Conservation (phyloP, 1,139 yeast species). For the Meyerozyma athensensis region DNA sequence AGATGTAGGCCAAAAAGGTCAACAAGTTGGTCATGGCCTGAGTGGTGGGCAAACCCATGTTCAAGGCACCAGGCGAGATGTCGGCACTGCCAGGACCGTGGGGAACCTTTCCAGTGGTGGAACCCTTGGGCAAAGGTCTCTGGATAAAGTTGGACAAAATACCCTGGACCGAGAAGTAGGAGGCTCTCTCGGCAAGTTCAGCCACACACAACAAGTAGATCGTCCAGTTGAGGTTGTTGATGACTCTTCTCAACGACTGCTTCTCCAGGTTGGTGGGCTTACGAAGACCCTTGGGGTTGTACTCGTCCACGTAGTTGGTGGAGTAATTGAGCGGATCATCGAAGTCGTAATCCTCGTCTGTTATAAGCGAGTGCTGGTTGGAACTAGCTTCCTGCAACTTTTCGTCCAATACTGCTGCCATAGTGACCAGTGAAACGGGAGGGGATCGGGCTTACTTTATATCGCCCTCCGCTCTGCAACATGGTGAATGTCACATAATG, state of each 20-base stretch:
- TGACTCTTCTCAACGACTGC: constrained; percentile 14
- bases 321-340: constrained; percentile 18
- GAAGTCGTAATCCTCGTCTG: constrained; percentile 2
- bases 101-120: constrained; percentile 14
- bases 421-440: background rate
- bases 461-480: background rate
- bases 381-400: background rate
- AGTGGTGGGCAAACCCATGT: constrained; percentile 16
- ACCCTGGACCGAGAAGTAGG: constrained; percentile 17
- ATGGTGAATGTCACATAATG: too few species aligned
- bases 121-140: constrained; percentile 16
- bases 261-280: constrained; percentile 16
- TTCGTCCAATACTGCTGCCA: background rate
- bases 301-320: constrained; percentile 15
- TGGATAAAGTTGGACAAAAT: constrained; percentile 19
- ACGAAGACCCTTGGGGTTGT: constrained; percentile 19
- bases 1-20: constrained; percentile 19
- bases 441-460: background rate
- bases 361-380: background rate
- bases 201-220: constrained; percentile 18
- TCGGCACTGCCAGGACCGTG: constrained; percentile 9
- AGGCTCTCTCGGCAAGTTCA: constrained; percentile 22
- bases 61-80: constrained; percentile 18
- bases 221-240: constrained; percentile 15
- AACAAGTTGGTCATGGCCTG: constrained; percentile 17